Conservation (phyloP, 2,329 filamentous ascomycete genomes). For the Blumeriella jaapii region DNA sequence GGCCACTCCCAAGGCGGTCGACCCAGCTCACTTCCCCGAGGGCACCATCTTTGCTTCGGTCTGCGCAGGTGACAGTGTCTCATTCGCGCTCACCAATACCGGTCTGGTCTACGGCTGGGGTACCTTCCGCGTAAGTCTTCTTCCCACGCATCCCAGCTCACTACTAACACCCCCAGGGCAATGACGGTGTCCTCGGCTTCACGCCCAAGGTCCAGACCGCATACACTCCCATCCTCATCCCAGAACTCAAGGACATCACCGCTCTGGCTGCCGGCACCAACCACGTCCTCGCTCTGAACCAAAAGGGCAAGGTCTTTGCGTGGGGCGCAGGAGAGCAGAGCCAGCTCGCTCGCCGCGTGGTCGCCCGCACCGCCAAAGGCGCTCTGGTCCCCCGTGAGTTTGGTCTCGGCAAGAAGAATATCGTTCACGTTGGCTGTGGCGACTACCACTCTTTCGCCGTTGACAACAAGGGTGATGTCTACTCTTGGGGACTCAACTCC, state of each 20-base stretch:
- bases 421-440: slow-evolving; percentile 40
- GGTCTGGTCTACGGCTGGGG: slow-evolving; percentile 76
- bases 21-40: slow-evolving; percentile 45
- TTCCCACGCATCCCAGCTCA: too few species aligned
- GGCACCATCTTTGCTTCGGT: slow-evolving; percentile 55
- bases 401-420: slow-evolving; percentile 25
- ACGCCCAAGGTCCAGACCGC: slow-evolving; percentile 20
- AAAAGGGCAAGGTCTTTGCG: slow-evolving; percentile 45
- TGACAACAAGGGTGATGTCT: slow-evolving; percentile 56
- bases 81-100: slow-evolving; percentile 63
- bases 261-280: slow-evolving; percentile 44
- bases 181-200: slow-evolving; percentile 52
- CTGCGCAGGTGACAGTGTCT: slow-evolving; percentile 61
- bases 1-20: slow-evolving; percentile 51
- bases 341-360: slow-evolving; percentile 44
- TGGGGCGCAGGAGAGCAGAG: slow-evolving; percentile 60
- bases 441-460: slow-evolving; percentile 76
- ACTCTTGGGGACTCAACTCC: slow-evolving; percentile 78
- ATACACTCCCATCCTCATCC: slow-evolving; percentile 37
- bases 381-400: slow-evolving; percentile 24
- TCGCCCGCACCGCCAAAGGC: slow-evolving; percentile 18
- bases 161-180: slow-evolving; percentile 36
- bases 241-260: slow-evolving; percentile 44
- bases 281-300: slow-evolving; percentile 47
- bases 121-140: slow-evolving; percentile 58